A percentile compares a stretch with the other conserved stretches of the same genome.
These are phyloP conservation scores for Carex pumila DNA, from an alignment of 176 grass and related monocot species.

Conservation along the genomic window DNA sequence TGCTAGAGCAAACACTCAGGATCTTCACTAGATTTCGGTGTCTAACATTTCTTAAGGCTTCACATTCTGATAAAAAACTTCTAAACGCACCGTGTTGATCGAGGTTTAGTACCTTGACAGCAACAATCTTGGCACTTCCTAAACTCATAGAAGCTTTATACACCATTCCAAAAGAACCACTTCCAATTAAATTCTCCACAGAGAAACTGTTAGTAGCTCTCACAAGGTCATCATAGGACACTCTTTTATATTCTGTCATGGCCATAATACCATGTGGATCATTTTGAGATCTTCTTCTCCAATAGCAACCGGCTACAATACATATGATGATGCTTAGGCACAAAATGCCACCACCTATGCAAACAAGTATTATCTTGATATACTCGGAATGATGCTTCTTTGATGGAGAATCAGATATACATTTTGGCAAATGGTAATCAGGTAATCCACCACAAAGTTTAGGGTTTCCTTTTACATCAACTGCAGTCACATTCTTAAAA, in stretches of 20 bases:
- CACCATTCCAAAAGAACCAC: slow-evolving; percentile 34
- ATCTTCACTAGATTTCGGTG: slow-evolving; percentile 53
- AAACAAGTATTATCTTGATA: slow-evolving; percentile 5
- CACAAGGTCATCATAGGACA: slow-evolving; percentile 39
- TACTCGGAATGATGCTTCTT: background rate
- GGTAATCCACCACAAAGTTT: slow-evolving; percentile 28
- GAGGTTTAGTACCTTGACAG: slow-evolving; percentile 52
- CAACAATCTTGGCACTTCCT: slow-evolving; percentile 21
- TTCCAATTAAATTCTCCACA: slow-evolving; percentile 30
- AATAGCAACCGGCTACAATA: background rate
- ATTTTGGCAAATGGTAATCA: slow-evolving; percentile 10
- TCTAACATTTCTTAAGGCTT: slow-evolving; percentile 37
- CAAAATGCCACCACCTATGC: background rate
- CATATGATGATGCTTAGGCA: background rate
- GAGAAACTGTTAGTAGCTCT: slow-evolving; percentile 46
- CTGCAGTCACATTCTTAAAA: slow-evolving; percentile 25
- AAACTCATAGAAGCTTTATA: slow-evolving; percentile 34
- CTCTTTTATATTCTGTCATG: slow-evolving; percentile 15
- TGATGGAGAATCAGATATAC: background rate
- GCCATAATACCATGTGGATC: background rate
- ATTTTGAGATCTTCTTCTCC: background rate
- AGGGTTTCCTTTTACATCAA: slow-evolving; percentile 3
- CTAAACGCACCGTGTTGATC: slow-evolving; percentile 27
- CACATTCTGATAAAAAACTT: slow-evolving; percentile 58
- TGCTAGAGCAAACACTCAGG: slow-evolving; percentile 41